Evolutionary conservation across 2,329 filamentous ascomycete species (phyloP).

Genomic region (Venturia oleaginea): DNA sequence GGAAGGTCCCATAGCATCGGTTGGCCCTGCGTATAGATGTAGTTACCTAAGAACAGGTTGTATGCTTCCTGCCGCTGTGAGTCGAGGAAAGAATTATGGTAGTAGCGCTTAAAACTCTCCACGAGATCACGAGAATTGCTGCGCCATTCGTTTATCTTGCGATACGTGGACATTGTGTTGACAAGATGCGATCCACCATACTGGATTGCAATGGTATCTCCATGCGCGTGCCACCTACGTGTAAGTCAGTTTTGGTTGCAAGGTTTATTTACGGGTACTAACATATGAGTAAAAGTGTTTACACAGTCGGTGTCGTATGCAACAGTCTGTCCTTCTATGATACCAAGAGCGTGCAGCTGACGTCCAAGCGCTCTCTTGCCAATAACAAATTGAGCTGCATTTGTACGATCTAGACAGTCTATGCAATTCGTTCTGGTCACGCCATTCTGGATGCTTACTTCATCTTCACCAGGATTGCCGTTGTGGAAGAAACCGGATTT

Average conservation of each 20-base stretch:
- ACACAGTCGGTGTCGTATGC: constrained; percentile 94
- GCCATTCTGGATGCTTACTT: constrained; percentile 73
- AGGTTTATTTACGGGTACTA: neutral
- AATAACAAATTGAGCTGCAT: constrained; percentile 95
- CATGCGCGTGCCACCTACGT: constrained; percentile 67
- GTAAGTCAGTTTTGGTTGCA: constrained; percentile 1
- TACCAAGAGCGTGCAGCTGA: constrained; percentile 83
- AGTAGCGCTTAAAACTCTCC: constrained; percentile 97
- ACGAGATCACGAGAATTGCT: constrained; percentile 98
- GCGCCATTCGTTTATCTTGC: constrained; percentile 98
- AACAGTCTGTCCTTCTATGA: constrained; percentile 68
- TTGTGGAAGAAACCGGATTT: constrained; percentile 94
- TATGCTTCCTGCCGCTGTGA: constrained; percentile 97
- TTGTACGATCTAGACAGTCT: constrained; percentile 92
- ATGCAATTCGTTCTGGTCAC: constrained; percentile 95
- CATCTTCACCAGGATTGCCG: constrained; percentile 59
- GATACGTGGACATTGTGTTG: constrained; percentile 98
- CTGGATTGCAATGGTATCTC: constrained; percentile 94
- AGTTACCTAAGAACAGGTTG: constrained; percentile 94
- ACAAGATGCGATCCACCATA: constrained; percentile 96
- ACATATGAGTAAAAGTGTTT: constrained; percentile 97
- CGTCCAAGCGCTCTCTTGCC: constrained; percentile 88
- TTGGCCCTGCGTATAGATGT: constrained; percentile 76
- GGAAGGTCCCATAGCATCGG: constrained; percentile 95
- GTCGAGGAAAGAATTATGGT: constrained; percentile 97